Evolutionary conservation across 139 green algal species (phyloP), one percentile per base, ranked within the genome.

Genomic region (Haematococcus lacustris): DNA sequence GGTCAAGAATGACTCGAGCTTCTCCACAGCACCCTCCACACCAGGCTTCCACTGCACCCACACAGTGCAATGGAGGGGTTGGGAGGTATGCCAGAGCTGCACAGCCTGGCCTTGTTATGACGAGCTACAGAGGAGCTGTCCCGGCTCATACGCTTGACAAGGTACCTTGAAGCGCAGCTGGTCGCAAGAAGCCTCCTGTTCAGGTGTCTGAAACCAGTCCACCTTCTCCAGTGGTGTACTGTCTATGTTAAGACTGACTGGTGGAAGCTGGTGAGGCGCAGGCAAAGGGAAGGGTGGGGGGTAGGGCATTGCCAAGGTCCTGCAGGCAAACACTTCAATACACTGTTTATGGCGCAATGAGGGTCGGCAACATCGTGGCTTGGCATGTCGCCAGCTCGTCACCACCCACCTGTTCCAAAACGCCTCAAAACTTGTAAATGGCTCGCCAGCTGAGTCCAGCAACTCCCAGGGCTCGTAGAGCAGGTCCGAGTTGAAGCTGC

Each of bases 391-490:
- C 59, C 28, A 66, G 4, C 2, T 37, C 5, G 41, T 59, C 1
- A 50, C 7, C 0, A 30, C 57, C 38, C 73, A 91, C 73, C 81
- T 81, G 70, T 80, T 66, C 93, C 93, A 97, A 63, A 91, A 97
- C 40, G 70, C 65, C 13, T 91, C 79, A 76, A 93, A 97, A 26
- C 73, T 90, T 28, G 83, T 91, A 71, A 88, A 96, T 5, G 92
- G 87, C 80, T 88, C 71, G 32, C 76, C 77, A 25, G 87, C 28
- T 6, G 78, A 64, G 70, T 90, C 84, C 63, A 96, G 79, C 51
- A 97, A 79, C 69, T 97, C 88, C 91, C 92, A 97, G 2, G 93
- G 93, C 84, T 97, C 92, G 59, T 91, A 92, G 69, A 97, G 83
- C 40, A 97, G 73, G 80, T 97, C 93, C 28, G 77, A 87, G 70